Base-by-base conservation (phyloP, 164 flowering plant species). In the Tinospora cordifolia region DNA sequence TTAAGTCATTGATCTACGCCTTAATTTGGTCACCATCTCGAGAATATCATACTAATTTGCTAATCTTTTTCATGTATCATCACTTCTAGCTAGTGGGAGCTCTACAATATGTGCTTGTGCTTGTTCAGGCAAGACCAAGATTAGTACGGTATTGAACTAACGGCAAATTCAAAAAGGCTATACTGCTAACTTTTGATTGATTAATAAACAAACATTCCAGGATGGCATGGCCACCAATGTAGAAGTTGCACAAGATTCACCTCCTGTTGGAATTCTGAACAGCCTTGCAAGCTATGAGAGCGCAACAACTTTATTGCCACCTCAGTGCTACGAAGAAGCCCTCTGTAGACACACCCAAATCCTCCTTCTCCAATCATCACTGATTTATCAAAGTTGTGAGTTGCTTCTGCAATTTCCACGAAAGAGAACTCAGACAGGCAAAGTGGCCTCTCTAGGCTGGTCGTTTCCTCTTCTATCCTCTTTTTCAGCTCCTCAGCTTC, bases 361-460 rank as follows among this genome's bases (percentile, higher is more conserved):
- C 91, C 97, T 39, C 97, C 97, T 85, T 87, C 89, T 12, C 96
- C 92, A 69, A 94, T 89, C 82, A 83, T 86, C 72, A 82, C 71
- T 2, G 85, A 79, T 24, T 81, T 76, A 71, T 87, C 79, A 74
- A 89, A 90, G 66, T 71, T 64, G 3, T 30, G 63, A 40, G 97
- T 94, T 1, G 97, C 97, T 73, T 83, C 84, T 71, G 82, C 82
- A 66, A 94, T 82, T 69, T 91, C 97, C 12, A 63, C 71, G 66
- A 83, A 84, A 70, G 87, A 83, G 76, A 90, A 84, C 69, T 84
- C 86, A 4, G 86, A 73, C 79, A 86, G 83, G 72, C 75, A 83
- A 66, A 71, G 79, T 64, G 81, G 77, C 0, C 72, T 54, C 27
- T 62, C 70, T 13, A 80, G 46, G 72, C 75, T 72, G 36, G 83